phyloP scores from a whole-genome alignment of 129 eudicot genomes.

The Erigeron canadensis region DNA sequence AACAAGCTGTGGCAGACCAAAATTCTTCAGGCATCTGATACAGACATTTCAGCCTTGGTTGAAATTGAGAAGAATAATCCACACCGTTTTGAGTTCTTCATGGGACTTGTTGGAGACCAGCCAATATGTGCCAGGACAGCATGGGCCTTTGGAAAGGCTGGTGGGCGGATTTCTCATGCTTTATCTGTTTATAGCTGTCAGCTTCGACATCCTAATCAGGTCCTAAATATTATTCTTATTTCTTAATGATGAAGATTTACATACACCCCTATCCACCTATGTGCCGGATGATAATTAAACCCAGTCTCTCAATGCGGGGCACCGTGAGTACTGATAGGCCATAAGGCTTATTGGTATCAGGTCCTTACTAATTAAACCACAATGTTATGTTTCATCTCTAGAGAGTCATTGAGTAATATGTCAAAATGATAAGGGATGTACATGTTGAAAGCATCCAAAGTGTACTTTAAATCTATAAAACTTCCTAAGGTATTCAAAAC shows the following conservation, averaged over 20 bases:
- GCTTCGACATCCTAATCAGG: conserved; percentile 89
- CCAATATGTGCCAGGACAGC: conserved; percentile 99
- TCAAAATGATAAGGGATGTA: neutral
- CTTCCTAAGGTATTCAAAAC: neutral
- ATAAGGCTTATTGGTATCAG: conserved; percentile 34
- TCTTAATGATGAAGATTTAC: too few species aligned
- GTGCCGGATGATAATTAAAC: too few species aligned
- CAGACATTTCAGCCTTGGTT: conserved; percentile 93
- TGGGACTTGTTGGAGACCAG: conserved; percentile 97
- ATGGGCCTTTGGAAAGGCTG: conserved; percentile 98
- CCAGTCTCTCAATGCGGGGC: too few species aligned
- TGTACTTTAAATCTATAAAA: neutral
- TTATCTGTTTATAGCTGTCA: conserved; percentile 93
- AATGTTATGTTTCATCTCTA: conserved; percentile 1
- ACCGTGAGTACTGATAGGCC: too few species aligned
- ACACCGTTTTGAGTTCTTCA: conserved; percentile 96
- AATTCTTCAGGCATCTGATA: conserved; percentile 95
- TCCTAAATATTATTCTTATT: neutral
- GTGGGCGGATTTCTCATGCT: conserved; percentile 96
- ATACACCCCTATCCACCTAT: too few species aligned
- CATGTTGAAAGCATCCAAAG: neutral
- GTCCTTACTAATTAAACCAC: neutral
- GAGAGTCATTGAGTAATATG: neutral
- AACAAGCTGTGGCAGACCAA: conserved; percentile 96
- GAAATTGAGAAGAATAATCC: conserved; percentile 96